phyloP scores from a whole-genome alignment of 2,329 filamentous ascomycete species.

The Aspergillus ruber region DNA sequence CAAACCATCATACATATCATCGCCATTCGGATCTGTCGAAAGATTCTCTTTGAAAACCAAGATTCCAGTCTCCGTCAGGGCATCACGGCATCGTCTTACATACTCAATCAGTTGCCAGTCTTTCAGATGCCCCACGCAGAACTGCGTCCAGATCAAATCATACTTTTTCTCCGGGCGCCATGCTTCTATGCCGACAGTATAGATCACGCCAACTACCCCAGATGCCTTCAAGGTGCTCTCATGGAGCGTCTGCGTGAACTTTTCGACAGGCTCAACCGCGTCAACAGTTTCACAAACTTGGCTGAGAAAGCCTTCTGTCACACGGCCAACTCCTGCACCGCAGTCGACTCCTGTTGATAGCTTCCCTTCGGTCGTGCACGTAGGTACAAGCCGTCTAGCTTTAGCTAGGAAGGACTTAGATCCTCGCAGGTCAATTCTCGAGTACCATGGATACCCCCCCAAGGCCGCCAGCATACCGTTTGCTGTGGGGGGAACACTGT shows the following conservation, averaged over 20 bases:
- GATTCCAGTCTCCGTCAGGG: slow-evolving; percentile 39
- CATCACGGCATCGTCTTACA: slow-evolving; percentile 54
- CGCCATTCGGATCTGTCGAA: slow-evolving; percentile 44
- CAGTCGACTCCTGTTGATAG: slow-evolving; percentile 48
- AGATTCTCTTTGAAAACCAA: slow-evolving; percentile 80
- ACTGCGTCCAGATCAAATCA: slow-evolving; percentile 82
- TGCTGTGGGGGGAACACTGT: slow-evolving; percentile 33
- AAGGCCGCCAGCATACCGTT: slow-evolving; percentile 54
- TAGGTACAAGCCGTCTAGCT: slow-evolving; percentile 38
- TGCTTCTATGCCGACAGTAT: slow-evolving; percentile 66
- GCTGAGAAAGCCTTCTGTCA: slow-evolving; percentile 72
- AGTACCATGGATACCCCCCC: slow-evolving; percentile 63
- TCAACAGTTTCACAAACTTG: slow-evolving; percentile 67
- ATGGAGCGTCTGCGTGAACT: slow-evolving; percentile 63
- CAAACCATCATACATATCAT: slow-evolving; percentile 66
- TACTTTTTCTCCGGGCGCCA: slow-evolving; percentile 59
- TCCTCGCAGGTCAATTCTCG: slow-evolving; percentile 62
- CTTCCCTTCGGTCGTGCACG: slow-evolving; percentile 9
- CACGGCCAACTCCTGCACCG: slow-evolving; percentile 69
- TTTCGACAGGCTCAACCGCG: slow-evolving; percentile 74
- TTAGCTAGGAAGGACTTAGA: slow-evolving; percentile 63
- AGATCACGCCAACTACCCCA: slow-evolving; percentile 56
- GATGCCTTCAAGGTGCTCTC: slow-evolving; percentile 28
- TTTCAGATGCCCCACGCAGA: slow-evolving; percentile 78
- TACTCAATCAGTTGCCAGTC: slow-evolving; percentile 66